Percentiles rank a stretch among this genome's conserved stretches.
phyloP scores from a whole-genome alignment of 495 filamentous ascomycete genomes.

The Daldinia concentrica region DNA sequence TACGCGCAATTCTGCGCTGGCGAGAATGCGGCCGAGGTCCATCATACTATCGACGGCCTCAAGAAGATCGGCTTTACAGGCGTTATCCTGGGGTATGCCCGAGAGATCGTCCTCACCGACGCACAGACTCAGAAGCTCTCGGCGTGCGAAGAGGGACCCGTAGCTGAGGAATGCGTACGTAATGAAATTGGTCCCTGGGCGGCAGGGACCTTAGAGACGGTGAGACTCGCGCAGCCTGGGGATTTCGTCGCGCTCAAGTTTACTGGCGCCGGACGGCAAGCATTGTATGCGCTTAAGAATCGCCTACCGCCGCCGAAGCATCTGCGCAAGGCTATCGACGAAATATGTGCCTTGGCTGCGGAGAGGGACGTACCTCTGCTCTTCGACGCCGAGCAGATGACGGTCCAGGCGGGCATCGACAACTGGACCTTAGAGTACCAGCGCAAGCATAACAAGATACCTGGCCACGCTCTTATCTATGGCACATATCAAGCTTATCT shows the following conservation, averaged over 20 bases:
- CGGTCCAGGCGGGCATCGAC: slow-evolving; percentile 84
- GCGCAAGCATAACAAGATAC: slow-evolving; percentile 74
- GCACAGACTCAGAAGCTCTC: slow-evolving; percentile 55
- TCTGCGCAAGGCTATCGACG: slow-evolving; percentile 73
- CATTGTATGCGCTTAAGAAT: slow-evolving; percentile 69
- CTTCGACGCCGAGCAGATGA: slow-evolving; percentile 88
- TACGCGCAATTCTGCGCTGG: slow-evolving; percentile 89
- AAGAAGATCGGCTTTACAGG: slow-evolving; percentile 76
- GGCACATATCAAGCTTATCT: slow-evolving; percentile 87
- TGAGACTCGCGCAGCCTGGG: slow-evolving; percentile 74
- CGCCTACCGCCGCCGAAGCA: slow-evolving; percentile 65
- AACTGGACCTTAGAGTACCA: slow-evolving; percentile 83
- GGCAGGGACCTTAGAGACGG: slow-evolving; percentile 77
- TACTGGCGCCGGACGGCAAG: slow-evolving; percentile 86
- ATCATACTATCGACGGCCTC: slow-evolving; percentile 64
- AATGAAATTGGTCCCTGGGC: slow-evolving; percentile 78
- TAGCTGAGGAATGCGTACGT: slow-evolving; percentile 56
- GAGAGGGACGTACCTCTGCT: slow-evolving; percentile 77
- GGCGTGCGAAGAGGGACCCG: slow-evolving; percentile 42
- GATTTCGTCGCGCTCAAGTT: slow-evolving; percentile 95
- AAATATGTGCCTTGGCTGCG: slow-evolving; percentile 79
- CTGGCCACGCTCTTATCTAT: slow-evolving; percentile 63
- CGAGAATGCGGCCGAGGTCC: slow-evolving; percentile 69
- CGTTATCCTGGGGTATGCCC: slow-evolving; percentile 80
- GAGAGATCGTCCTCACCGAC: slow-evolving; percentile 73